A percentile compares a stretch with the other conserved stretches of the same genome.
These are phyloP conservation scores for Elaeis guineensis DNA, from an alignment of 176 grass and related monocot species.

Conservation along the genomic window DNA sequence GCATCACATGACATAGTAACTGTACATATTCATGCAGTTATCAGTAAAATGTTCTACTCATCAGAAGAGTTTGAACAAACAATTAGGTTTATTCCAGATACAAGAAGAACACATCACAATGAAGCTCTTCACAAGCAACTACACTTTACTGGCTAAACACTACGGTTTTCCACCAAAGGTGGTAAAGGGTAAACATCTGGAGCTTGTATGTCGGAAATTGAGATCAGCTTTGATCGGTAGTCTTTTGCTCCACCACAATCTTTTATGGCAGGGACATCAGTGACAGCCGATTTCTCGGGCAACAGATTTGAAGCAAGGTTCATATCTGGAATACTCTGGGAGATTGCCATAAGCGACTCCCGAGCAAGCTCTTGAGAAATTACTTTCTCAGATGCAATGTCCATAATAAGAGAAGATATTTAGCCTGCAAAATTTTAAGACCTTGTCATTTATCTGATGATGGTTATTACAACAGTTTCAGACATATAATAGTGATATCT, in stretches of 20 bases:
- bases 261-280: neutral
- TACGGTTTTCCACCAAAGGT: neutral
- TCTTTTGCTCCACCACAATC: neutral
- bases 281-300: neutral
- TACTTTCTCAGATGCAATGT: neutral
- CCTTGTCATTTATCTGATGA: too few relatives aligned
- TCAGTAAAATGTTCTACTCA: too few relatives aligned
- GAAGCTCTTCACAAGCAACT: too few relatives aligned
- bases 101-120: too few relatives aligned
- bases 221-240: neutral
- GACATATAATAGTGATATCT: too few relatives aligned
- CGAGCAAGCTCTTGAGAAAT: neutral
- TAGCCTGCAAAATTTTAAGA: neutral
- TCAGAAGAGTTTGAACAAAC: too few relatives aligned
- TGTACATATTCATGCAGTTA: too few relatives aligned
- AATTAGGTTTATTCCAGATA: too few relatives aligned
- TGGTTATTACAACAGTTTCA: too few relatives aligned
- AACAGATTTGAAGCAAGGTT: neutral
- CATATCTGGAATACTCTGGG: neutral
- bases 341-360: neutral
- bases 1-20: too few relatives aligned
- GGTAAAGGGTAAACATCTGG: neutral
- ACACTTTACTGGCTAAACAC: neutral
- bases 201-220: neutral
- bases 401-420: neutral